Base-by-base conservation (phyloP, 805 yeast species). In the Scheffersomyces coipomensis region DNA sequence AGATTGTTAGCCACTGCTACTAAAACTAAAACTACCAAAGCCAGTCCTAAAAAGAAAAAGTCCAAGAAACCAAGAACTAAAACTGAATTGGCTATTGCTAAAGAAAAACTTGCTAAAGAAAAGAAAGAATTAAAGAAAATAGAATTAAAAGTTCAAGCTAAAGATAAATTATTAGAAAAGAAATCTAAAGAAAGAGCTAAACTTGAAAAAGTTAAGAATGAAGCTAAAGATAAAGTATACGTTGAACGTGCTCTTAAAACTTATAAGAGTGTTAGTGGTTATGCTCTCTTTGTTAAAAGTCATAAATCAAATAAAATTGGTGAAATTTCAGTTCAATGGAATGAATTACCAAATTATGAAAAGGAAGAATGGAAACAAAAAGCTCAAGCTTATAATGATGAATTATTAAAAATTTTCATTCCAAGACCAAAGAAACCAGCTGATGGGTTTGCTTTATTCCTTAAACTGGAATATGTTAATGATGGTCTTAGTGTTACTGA, bases 371-470 rank as follows among this genome's bases (percentile, higher is more conserved):
- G 37, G 43, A 38, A 43, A 15, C 44, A 35, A 2, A 48, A 53
- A 38, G 68, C 66, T n/a, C 52, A 51, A n/a, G 54, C 48, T 32
- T 43, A 48, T 46, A 64, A 64, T 41, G 61, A 49, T 10, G 56
- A 56, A 33, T 37, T 45, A 22, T 42, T 54, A 38, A 31, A 33
- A 7, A 41, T 49, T 19, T 64, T 47, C 47, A 48, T 55, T 2
- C 64, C 66, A 1, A 60, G 59, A 47, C 75, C 75, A 25, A 57
- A 58, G 37, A 43, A 50, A 5, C 71, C 72, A 5, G 45, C 56
- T 3, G 42, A 38, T 32, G 56, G 58, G 10, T 68, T 55, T 51
- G 65, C 70, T 15, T 38, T 44, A 12, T 68, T 47, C 38, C 48
- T 66, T 24, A 51, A 60, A 44, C 53, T 58, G 27, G 52, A 56